phyloP scores from a whole-genome alignment of 1,284 basidiomycete species.

The Ustilago cynodontis region DNA sequence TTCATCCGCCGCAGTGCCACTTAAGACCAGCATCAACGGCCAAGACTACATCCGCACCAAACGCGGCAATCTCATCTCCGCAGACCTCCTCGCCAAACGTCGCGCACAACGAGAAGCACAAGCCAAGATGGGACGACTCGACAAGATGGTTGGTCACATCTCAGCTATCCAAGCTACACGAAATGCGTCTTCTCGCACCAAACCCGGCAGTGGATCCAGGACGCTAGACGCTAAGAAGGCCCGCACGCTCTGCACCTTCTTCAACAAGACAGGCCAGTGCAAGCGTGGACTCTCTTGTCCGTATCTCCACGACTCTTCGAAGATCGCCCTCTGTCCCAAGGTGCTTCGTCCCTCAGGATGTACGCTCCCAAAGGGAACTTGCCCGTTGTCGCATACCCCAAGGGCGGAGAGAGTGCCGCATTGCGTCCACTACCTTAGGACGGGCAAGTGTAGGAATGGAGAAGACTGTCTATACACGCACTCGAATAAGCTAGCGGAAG shows the following conservation, averaged over 20 bases:
- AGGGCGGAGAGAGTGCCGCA: conserved; percentile 61
- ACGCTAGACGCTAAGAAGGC: conserved; percentile 26
- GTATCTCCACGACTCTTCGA: conserved; percentile 60
- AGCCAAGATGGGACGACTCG: conserved; percentile 55
- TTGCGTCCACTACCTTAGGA: conserved; percentile 63
- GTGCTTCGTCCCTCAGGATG: conserved; percentile 61
- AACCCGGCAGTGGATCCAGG: conserved; percentile 7
- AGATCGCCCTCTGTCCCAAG: conserved; percentile 65
- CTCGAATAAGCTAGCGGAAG: conserved; percentile 27
- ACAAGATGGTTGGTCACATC: conserved; percentile 53
- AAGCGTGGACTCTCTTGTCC: conserved; percentile 66
- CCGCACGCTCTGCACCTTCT: conserved; percentile 57
- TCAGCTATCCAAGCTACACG: conserved; percentile 52
- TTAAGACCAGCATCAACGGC: conserved; percentile 69
- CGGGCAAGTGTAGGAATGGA: conserved; percentile 60
- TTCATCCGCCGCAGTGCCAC: conserved; percentile 16
- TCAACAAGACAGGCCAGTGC: conserved; percentile 64
- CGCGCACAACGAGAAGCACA: conserved; percentile 48
- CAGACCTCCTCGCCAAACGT: conserved; percentile 60
- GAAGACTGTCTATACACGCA: conserved; percentile 63
- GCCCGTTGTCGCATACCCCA: conserved; percentile 60
- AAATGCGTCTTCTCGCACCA: conserved; percentile 13
- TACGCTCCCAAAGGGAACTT: conserved; percentile 55
- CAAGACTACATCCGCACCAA: conserved; percentile 71
- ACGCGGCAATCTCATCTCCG: conserved; percentile 71